Evolutionary conservation across 768 basidiomycete genomes (phyloP).

Genomic region (Paxillus involutus): DNA sequence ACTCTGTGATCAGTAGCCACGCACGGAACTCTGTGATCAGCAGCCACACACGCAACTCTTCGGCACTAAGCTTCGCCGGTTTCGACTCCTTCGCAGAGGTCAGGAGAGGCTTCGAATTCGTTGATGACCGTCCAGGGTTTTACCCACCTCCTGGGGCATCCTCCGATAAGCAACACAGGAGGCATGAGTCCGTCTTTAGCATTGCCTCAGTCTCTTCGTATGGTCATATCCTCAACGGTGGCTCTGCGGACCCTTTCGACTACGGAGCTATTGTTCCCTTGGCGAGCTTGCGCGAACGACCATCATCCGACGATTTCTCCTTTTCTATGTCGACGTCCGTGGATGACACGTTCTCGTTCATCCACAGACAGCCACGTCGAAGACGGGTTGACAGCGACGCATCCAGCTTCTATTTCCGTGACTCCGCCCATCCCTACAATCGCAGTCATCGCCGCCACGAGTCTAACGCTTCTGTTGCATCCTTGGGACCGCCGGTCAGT

Average conservation of each 20-base stretch:
- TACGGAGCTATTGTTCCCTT: slow-evolving; percentile 42
- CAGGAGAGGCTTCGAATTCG: slow-evolving; percentile 77
- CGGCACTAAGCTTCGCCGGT: slow-evolving; percentile 66
- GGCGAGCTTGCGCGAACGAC: slow-evolving; percentile 52
- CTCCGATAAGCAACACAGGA: slow-evolving; percentile 40
- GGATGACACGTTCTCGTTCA: slow-evolving; percentile 77
- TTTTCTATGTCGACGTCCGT: slow-evolving; percentile 52
- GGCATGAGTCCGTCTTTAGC: slow-evolving; percentile 64
- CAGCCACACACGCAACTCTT: slow-evolving; percentile 38
- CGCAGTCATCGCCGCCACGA: slow-evolving; percentile 62
- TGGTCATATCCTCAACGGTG: slow-evolving; percentile 63
- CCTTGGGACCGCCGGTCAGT: slow-evolving; percentile 66
- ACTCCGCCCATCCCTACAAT: slow-evolving; percentile 33
- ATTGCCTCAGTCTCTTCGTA: slow-evolving; percentile 82
- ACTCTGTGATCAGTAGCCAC: slow-evolving; percentile 25
- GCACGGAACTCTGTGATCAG: slow-evolving; percentile 15
- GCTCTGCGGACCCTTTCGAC: slow-evolving; percentile 71
- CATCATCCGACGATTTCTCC: slow-evolving; percentile 59
- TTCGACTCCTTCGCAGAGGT: slow-evolving; percentile 78
- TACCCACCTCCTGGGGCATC: slow-evolving; percentile 52
- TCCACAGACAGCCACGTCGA: slow-evolving; percentile 37
- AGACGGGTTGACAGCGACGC: slow-evolving; percentile 72
- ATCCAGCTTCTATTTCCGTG: slow-evolving; percentile 72
- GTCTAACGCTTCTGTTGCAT: slow-evolving; percentile 54
- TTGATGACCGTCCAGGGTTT: slow-evolving; percentile 58